phyloP scores from a whole-genome alignment of 768 basidiomycete genomes.

The Phlegmacium glaucopus region DNA sequence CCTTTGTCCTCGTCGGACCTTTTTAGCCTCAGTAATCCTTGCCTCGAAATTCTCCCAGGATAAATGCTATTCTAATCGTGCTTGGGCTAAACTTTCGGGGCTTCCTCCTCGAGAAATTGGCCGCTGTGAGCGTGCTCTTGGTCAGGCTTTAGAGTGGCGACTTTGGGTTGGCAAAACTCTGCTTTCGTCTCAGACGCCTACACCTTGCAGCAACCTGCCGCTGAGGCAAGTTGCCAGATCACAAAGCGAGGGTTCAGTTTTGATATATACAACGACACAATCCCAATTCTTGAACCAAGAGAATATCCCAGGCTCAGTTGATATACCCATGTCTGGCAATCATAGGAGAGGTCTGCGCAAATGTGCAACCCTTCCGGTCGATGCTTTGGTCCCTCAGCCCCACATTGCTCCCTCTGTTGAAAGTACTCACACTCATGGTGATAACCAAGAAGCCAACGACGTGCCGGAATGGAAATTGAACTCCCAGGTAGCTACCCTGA shows the following conservation, averaged over 20 bases:
- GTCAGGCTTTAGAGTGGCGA: constrained; percentile 85
- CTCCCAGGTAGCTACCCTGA: no score
- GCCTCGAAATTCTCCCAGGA: constrained; percentile 94
- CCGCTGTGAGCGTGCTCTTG: constrained; percentile 83
- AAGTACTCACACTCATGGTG: background rate
- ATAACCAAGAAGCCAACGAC: background rate
- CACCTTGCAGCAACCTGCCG: constrained; percentile 17
- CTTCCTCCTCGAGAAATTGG: constrained; percentile 83
- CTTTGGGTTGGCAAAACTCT: constrained; percentile 84
- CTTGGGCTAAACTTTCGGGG: constrained; percentile 94
- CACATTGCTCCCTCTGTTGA: background rate
- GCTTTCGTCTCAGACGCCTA: constrained; percentile 14
- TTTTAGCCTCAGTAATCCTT: constrained; percentile 83
- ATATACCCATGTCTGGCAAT: background rate
- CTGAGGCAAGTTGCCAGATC: constrained; percentile 42
- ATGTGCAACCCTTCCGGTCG: constrained; percentile 39
- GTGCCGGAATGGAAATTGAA: no score
- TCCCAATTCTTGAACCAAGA: constrained; percentile 22
- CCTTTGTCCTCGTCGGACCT: constrained; percentile 84
- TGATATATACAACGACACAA: constrained; percentile 11
- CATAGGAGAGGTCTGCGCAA: constrained; percentile 31
- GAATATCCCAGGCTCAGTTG: background rate
- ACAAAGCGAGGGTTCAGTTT: constrained; percentile 46
- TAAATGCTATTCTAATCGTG: constrained; percentile 88
- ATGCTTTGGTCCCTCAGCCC: constrained; percentile 16